Percentiles rank a stretch among this genome's conserved stretches.
phyloP scores from a whole-genome alignment of 2,329 filamentous ascomycete genomes.

The Hypoxylon sp. region DNA sequence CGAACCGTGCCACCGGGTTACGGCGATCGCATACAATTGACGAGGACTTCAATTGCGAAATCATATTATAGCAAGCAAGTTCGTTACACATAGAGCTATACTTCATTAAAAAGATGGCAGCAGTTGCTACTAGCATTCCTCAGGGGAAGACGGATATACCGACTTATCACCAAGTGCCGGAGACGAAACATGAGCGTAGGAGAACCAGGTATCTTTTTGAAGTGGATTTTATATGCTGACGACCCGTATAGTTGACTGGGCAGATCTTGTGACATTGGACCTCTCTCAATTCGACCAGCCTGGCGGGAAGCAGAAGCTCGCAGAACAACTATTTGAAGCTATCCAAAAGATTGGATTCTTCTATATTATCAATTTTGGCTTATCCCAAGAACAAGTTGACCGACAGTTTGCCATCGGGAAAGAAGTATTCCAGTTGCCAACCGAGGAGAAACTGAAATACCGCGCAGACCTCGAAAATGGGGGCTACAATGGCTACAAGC shows the following conservation, averaged over 20 bases:
- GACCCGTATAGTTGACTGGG: conserved; percentile 60
- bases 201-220: neutral
- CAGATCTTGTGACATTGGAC: conserved; percentile 71
- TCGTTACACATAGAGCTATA: conserved; percentile 1
- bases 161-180: conserved; percentile 55
- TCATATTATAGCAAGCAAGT: conserved; percentile 22
- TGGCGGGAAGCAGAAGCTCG: conserved; percentile 67
- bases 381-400: conserved; percentile 72
- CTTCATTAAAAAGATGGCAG: conserved; percentile 40
- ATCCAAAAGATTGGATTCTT: conserved; percentile 69
- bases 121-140: conserved; percentile 39
- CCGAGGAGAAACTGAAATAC: conserved; percentile 72
- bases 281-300: conserved; percentile 67
- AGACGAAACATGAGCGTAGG: conserved; percentile 56
- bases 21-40: conserved; percentile 19
- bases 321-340: conserved; percentile 69
- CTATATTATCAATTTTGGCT: conserved; percentile 74
- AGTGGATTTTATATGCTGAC: conserved; percentile 12
- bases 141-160: conserved; percentile 44
- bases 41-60: neutral
- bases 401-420: conserved; percentile 73
- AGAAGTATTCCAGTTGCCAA: conserved; percentile 69
- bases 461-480: conserved; percentile 65
- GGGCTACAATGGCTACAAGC: conserved; percentile 71
- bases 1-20: conserved; percentile 27